Evolutionary conservation across 257 asterid species (phyloP), one percentile per base, ranked within the genome.

Genomic region (Ajuga chamaepitys): DNA sequence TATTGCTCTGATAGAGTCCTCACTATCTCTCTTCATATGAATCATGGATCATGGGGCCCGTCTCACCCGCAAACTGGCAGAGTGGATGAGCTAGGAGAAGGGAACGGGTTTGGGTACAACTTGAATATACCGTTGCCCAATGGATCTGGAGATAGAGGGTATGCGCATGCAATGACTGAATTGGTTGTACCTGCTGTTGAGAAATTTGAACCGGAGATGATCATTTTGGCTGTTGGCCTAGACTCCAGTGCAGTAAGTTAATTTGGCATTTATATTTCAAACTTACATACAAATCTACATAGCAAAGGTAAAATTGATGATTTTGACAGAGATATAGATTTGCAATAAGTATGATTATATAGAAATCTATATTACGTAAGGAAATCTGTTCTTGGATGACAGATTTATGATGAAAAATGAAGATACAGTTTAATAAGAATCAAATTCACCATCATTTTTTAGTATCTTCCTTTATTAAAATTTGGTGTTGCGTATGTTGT

Each of bases 31-130:
- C 89, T 93, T 48, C 99, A 93, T 61, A 93, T 93, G 99, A 84
- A 87, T 67, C 99, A 89, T 51, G 97, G 96, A 59, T 87, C 97
- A 3, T 93, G 99, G 97, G 99, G 99, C n/a, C 85, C 95, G 7
- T 87, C 97, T 13, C 97, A 93, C 83, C 96, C 95, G 0, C 97
- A 93, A 63, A 75, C 44, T 24, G 99, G 99, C 62, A 62, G 76
- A 7, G 67, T 89, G 40, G 88, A 87, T 46, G 99, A 89, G 82
- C 82, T 93, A 14, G 99, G 97, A n/a, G 84, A 83, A 73, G 95
- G 78, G 7, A 66, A 78, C 62, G 99, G 99, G 10, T 66, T 70
- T 58, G 99, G 97, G 11, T 87, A 89, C 71, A 93, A 93, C 73
- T 70, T 93, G 81, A 93, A 89, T 64, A 62, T 93, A 61, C 96